Percentiles rank a stretch among this genome's conserved stretches.
Evolutionary conservation across 2,329 filamentous ascomycete genomes (phyloP).

Genomic region (Diaporthe ampelina): DNA sequence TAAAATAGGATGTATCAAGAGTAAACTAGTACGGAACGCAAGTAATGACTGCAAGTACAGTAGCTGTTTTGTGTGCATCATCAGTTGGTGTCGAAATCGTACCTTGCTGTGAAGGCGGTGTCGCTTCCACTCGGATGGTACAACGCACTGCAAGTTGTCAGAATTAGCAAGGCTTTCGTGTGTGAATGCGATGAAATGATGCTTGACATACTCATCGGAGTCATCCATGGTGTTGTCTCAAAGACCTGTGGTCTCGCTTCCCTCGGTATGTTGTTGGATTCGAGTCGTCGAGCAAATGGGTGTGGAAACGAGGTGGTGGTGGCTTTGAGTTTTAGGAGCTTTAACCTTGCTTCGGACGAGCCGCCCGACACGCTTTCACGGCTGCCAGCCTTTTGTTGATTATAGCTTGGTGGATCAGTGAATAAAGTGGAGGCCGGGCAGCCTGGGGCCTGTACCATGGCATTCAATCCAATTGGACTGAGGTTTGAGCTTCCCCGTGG

Average conservation of each 20-base stretch:
- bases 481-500: neutral
- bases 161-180: neutral
- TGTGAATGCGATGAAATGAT: neutral
- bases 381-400: neutral
- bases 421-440: neutral
- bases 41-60: no score
- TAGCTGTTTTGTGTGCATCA: neutral
- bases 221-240: constrained; percentile 9
- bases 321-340: no score
- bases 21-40: no score
- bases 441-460: neutral
- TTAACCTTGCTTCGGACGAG: no score
- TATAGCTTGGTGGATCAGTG: neutral
- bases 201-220: neutral
- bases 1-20: no score
- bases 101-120: neutral
- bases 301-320: neutral
- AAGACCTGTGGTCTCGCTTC: neutral
- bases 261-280: neutral
- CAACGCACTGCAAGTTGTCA: neutral
- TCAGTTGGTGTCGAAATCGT: neutral
- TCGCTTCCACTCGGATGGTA: constrained; percentile 1
- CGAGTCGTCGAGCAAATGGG: neutral
- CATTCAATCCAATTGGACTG: neutral
- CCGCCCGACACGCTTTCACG: neutral